Percentiles rank a stretch among this genome's conserved stretches.
Evolutionary conservation across 495 filamentous ascomycete genomes (phyloP).

Genomic region (Daldinia concentrica): DNA sequence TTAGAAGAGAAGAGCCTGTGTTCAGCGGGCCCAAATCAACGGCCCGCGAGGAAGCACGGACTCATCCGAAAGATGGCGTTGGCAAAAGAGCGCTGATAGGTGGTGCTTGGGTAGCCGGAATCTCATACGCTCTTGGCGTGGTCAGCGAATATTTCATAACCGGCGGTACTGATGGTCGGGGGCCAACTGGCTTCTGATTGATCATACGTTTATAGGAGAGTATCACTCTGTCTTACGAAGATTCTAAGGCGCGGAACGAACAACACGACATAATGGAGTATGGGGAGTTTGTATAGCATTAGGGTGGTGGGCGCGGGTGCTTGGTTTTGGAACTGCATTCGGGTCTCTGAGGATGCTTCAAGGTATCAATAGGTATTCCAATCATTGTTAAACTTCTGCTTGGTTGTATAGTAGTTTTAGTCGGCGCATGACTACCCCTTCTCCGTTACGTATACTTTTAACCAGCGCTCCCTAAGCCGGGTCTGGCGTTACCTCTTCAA

Average conservation of each 20-base stretch:
- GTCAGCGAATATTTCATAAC: constrained; percentile 71
- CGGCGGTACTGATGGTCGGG: constrained; percentile 63
- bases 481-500: constrained; percentile 4
- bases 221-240: background rate
- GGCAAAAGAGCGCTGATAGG: constrained; percentile 64
- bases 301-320: constrained; percentile 12
- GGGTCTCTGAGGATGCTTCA: constrained; percentile 12
- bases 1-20: constrained; percentile 66
- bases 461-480: background rate
- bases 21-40: constrained; percentile 57
- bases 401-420: constrained; percentile 28
- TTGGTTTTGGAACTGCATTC: constrained; percentile 12
- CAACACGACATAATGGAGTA: constrained; percentile 17
- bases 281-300: constrained; percentile 25
- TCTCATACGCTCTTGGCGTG: constrained; percentile 75
- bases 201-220: background rate
- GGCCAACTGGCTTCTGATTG: constrained; percentile 61
- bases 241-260: background rate
- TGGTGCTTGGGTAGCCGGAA: constrained; percentile 66
- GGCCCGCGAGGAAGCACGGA: constrained; percentile 41
- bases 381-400: constrained; percentile 22
- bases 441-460: constrained; percentile 20
- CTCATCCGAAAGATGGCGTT: constrained; percentile 48
- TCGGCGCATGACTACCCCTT: constrained; percentile 24
- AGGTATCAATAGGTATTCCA: constrained; percentile 20